Evolutionary conservation across 2,329 filamentous ascomycete genomes (phyloP), one percentile per base, ranked within the genome.

Genomic region (Talaromyces pinophilus): DNA sequence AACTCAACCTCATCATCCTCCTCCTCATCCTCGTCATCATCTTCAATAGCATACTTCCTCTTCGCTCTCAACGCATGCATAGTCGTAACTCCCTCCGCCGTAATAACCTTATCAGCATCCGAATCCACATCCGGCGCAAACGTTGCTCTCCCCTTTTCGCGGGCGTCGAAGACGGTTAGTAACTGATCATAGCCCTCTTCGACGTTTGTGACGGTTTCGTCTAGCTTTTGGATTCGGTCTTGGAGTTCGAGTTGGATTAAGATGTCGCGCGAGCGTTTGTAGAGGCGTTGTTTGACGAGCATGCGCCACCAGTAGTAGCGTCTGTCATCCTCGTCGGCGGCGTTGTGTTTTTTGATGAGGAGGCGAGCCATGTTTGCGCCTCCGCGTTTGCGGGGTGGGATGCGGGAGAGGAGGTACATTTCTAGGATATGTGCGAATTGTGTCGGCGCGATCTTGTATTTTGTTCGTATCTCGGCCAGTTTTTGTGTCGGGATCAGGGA

Each of bases 261-360:
- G 42, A 83, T 75, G 71, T 90, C 87, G 40, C 82, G 81, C 67
- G 88, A 87, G 70, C 85, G 84, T 69, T 85, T 83, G 75, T 85
- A 88, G 17, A 90, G 82, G 19, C 87, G 81, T 69, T 88, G 84
- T 74, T 90, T 90, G 42, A 86, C 82, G 35, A 88, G 82, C 70
- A 89, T 78, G 5, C 87, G 82, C 87, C 87, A 90, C 79, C 88
- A 88, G 75, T 87, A 89, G 76, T 88, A 90, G 38, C 81, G 80
- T 13, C 84, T 78, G 71, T 90, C 87, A 68, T 86, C 80, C 52
- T 82, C 80, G 67, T 88, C 82, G 2, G 80, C 79, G 0, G 83
- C 74, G 28, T 77, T 77, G 33, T 76, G 76, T 64, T 81, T 81
- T 68, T 81, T 81, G 63, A 82, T 81, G 42, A 80, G 72, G 72